A percentile compares a stretch with the other conserved stretches of the same genome.
These are phyloP conservation scores for Rachicladosporium sp. DNA, from an alignment of 2,329 filamentous ascomycete species.

Conservation along the genomic window DNA sequence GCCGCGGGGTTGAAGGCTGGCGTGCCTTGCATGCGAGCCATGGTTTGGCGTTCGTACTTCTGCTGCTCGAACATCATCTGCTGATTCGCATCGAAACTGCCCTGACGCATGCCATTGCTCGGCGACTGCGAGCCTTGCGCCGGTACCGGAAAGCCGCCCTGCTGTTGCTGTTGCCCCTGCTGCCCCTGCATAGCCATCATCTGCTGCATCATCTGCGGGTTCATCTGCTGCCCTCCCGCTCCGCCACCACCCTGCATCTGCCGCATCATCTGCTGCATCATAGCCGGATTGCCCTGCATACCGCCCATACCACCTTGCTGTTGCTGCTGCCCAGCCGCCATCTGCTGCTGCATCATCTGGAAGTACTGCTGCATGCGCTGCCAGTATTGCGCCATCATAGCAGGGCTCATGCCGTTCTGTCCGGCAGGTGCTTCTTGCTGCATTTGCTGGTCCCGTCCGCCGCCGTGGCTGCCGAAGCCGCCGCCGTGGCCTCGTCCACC, in stretches of 20 bases:
- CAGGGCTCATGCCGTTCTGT: slow-evolving; percentile 68
- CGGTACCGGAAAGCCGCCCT: slow-evolving; percentile 19
- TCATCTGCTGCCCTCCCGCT: slow-evolving; percentile 12
- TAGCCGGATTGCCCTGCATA: slow-evolving; percentile 24
- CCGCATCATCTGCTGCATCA: slow-evolving; percentile 30
- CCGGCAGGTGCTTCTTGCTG: slow-evolving; percentile 11
- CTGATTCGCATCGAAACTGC: slow-evolving; percentile 53
- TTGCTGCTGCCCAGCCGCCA: slow-evolving; percentile 26
- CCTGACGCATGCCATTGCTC: slow-evolving; percentile 9
- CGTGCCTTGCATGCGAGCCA: slow-evolving; percentile 38
- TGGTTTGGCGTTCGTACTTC: slow-evolving; percentile 61
- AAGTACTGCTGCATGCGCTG: slow-evolving; percentile 98
- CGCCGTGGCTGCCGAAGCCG: slow-evolving; percentile 24
- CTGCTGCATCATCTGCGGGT: slow-evolving; percentile 47
- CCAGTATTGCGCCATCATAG: slow-evolving; percentile 98
- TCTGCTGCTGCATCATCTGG: slow-evolving; percentile 33
- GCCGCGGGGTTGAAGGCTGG: slow-evolving; percentile 14
- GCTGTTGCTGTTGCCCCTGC: slow-evolving; percentile 41
- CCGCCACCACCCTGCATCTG: slow-evolving; percentile 17
- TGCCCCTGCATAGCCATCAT: slow-evolving; percentile 32
- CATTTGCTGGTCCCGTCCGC: slow-evolving; percentile 10
- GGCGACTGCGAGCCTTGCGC: background rate
- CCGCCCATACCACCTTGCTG: slow-evolving; percentile 43
- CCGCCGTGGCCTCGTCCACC: slow-evolving; percentile 22
- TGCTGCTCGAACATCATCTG: slow-evolving; percentile 66